Conservation (phyloP, 306 rosid species). For the Acmispon strigosus region DNA sequence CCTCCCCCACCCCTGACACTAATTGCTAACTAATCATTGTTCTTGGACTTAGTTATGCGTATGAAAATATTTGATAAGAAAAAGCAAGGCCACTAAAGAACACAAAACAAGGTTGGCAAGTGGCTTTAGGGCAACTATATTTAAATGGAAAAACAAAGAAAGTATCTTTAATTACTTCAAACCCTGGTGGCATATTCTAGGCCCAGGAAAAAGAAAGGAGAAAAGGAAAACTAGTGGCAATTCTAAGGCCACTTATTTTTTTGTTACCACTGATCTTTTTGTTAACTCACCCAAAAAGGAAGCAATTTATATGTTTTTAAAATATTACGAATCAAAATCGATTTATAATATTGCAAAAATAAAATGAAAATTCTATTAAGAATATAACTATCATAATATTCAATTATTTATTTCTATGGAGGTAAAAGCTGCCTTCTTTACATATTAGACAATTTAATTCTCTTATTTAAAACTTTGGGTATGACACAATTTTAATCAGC, state of each 20-base stretch:
- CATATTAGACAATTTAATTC: not conserved
- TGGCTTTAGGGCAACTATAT: not conserved
- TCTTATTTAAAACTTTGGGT: not conserved
- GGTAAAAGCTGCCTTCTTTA: not conserved
- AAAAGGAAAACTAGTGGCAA: not conserved
- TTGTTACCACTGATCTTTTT: not conserved
- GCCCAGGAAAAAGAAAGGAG: not conserved
- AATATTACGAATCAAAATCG: not conserved
- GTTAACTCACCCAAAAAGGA: not conserved
- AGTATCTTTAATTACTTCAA: not conserved
- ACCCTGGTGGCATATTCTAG: not conserved
- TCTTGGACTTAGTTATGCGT: too few relatives aligned
- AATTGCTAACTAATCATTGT: too few relatives aligned
- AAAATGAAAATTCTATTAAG: not conserved
- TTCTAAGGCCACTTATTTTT: not conserved
- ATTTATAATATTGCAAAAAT: not conserved
- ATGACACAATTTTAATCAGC: not conserved
- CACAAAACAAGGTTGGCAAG: not conserved
- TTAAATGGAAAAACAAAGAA: not conserved
- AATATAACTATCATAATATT: not conserved
- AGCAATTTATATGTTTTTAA: not conserved
- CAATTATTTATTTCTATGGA: not conserved
- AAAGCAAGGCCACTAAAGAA: not conserved
- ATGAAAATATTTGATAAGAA: not conserved
- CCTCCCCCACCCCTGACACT: too few relatives aligned